Evolutionary conservation across 176 grass and related monocot species (phyloP).

Genomic region (Thalia dealbata): DNA sequence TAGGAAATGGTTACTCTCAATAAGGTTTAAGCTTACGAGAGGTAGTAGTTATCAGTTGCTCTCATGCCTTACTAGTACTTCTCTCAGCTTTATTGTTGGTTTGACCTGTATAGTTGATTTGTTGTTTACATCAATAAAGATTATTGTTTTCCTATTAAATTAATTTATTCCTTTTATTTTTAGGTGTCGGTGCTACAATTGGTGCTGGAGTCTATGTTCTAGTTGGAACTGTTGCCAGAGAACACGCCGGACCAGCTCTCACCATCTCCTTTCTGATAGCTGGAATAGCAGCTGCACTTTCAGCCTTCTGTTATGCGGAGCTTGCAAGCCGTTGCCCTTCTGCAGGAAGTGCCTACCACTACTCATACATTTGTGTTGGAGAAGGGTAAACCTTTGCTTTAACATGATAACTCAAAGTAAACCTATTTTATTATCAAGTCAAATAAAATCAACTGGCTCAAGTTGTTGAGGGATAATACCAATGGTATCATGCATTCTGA

Average conservation of each 20-base stretch:
- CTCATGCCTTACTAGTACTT: background rate
- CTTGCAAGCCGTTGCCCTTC: slow-evolving; percentile 76
- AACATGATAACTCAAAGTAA: background rate
- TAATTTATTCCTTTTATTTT: slow-evolving; percentile 8
- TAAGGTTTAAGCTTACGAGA: background rate
- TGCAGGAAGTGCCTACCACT: slow-evolving; percentile 76
- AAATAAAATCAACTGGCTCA: too few species aligned
- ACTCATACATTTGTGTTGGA: slow-evolving; percentile 73
- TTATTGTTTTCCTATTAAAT: background rate
- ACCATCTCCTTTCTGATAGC: slow-evolving; percentile 74
- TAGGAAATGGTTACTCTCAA: background rate
- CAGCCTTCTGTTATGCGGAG: slow-evolving; percentile 83
- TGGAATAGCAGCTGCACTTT: slow-evolving; percentile 70
- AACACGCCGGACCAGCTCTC: slow-evolving; percentile 64
- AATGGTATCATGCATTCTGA: background rate
- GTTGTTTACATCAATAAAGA: background rate
- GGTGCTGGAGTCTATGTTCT: slow-evolving; percentile 83
- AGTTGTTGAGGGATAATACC: background rate
- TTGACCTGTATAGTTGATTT: slow-evolving; percentile 1
- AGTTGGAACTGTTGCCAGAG: slow-evolving; percentile 64
- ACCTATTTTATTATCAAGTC: background rate
- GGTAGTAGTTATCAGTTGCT: background rate
- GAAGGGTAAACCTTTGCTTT: slow-evolving; percentile 51
- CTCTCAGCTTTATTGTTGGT: background rate
- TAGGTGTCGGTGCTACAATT: slow-evolving; percentile 84